These are phyloP conservation scores for Cicer yamashitae DNA, from an alignment of 306 rosid genomes.

Conservation along the genomic window DNA sequence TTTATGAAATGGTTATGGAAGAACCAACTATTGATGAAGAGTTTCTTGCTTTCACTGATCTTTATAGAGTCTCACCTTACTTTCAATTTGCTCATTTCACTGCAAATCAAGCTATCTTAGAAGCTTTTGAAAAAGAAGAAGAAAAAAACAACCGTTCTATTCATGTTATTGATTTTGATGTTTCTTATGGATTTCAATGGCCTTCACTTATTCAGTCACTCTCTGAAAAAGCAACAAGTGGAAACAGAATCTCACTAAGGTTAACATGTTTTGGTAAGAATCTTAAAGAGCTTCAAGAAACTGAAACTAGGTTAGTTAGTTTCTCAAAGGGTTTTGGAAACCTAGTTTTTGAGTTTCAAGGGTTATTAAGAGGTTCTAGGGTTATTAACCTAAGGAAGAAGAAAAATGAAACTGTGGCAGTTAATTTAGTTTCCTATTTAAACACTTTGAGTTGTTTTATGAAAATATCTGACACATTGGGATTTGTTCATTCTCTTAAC, in stretches of 20 bases:
- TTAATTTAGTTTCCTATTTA: conserved; percentile 66
- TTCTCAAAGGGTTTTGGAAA: conserved; percentile 67
- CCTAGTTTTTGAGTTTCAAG: conserved; percentile 72
- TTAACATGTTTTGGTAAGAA: conserved; percentile 68
- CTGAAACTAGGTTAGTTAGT: conserved; percentile 66
- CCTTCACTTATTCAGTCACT: conserved; percentile 83
- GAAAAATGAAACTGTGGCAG: conserved; percentile 72
- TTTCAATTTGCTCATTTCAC: conserved; percentile 87
- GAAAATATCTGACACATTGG: conserved; percentile 67
- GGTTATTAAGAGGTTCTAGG: conserved; percentile 59
- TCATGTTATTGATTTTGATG: conserved; percentile 75
- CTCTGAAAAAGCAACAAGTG: conserved; percentile 64
- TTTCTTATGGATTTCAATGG: conserved; percentile 85
- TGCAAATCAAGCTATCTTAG: conserved; percentile 76
- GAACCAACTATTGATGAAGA: conserved; percentile 67
- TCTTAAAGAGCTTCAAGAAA: conserved; percentile 63
- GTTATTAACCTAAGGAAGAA: conserved; percentile 59
- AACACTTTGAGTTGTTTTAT: conserved; percentile 50
- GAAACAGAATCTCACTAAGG: conserved; percentile 56
- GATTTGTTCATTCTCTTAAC: conserved; percentile 58
- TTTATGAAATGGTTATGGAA: conserved; percentile 67
- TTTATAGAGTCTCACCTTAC: conserved; percentile 73
- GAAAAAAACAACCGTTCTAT: conserved; percentile 57
- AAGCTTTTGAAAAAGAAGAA: conserved; percentile 71
- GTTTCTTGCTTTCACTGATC: conserved; percentile 64